phyloP scores from a whole-genome alignment of 805 yeast genomes.

The Sungouiozyma ichnusensis region DNA sequence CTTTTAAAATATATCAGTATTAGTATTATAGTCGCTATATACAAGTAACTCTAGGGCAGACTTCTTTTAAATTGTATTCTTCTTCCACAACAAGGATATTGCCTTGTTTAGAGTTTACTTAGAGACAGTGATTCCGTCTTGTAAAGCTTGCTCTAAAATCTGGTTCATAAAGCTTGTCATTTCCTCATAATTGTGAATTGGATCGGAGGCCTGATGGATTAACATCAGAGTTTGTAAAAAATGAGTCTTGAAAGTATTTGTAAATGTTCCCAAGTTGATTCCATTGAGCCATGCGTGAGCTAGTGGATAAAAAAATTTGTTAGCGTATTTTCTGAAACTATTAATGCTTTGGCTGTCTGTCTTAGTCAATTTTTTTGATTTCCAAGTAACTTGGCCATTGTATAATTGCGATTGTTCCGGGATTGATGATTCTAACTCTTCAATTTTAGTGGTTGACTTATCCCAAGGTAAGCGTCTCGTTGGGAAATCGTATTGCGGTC shows the following conservation, averaged over 20 bases:
- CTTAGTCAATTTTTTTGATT: conserved; percentile 25
- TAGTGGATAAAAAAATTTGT: conserved; percentile 42
- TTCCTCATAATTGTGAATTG: conserved; percentile 30
- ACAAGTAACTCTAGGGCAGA: too few species aligned
- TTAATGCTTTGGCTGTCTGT: conserved; percentile 8
- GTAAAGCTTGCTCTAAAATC: conserved; percentile 18
- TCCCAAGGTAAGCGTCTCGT: conserved; percentile 27
- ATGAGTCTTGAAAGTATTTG: conserved; percentile 41
- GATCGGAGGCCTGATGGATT: conserved; percentile 39
- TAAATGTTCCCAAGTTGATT: conserved; percentile 44
- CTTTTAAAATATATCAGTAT: too few species aligned
- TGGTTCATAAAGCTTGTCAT: conserved; percentile 26
- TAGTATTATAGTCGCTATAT: too few species aligned
- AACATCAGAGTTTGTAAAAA: conserved; percentile 39
- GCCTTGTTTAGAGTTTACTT: too few species aligned
- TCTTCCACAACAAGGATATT: too few species aligned
- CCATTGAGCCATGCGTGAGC: conserved; percentile 45
- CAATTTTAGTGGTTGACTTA: conserved; percentile 4
- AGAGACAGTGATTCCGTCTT: conserved; percentile 12
- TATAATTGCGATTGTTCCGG: background rate
- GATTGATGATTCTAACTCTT: background rate
- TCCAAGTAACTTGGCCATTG: conserved; percentile 17
- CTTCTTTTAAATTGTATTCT: too few species aligned
- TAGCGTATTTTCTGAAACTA: conserved; percentile 31
- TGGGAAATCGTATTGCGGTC: conserved; percentile 30